A percentile compares a stretch with the other conserved stretches of the same genome.
These are phyloP conservation scores for Pneumocystis wakefieldiae DNA, from an alignment of 1,139 yeast species.

Conservation along the genomic window DNA sequence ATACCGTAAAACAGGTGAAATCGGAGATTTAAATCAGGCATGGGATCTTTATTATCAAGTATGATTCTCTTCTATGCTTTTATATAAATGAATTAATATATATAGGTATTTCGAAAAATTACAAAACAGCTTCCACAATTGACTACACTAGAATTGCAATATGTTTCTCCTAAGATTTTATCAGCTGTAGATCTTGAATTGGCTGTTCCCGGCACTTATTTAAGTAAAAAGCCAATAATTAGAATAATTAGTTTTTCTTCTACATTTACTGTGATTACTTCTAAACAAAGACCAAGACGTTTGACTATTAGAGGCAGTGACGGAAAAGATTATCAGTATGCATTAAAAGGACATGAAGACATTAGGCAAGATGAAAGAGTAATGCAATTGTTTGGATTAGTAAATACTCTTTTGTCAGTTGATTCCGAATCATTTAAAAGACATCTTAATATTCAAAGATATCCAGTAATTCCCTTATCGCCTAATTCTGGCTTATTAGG, in stretches of 20 bases:
- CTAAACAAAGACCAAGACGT: slow-evolving; percentile 91
- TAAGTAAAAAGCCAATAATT: slow-evolving; percentile 67
- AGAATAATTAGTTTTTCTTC: slow-evolving; percentile 67
- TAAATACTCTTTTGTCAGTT: slow-evolving; percentile 71
- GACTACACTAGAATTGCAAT: slow-evolving; percentile 74
- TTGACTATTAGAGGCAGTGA: slow-evolving; percentile 70
- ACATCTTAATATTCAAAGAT: slow-evolving; percentile 82
- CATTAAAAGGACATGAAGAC: slow-evolving; percentile 92
- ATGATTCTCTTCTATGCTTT: not conserved
- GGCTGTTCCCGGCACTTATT: slow-evolving; percentile 89
- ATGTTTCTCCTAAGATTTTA: slow-evolving; percentile 79
- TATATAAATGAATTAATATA: not conserved
- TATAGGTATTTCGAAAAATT: slow-evolving; percentile 52
- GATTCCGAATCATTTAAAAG: slow-evolving; percentile 95
- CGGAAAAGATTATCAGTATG: slow-evolving; percentile 73
- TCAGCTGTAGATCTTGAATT: slow-evolving; percentile 67
- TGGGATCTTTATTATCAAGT: slow-evolving; percentile 95
- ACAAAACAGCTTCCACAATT: slow-evolving; percentile 79
- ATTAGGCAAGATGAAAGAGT: slow-evolving; percentile 93
- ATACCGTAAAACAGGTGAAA: slow-evolving; percentile 70
- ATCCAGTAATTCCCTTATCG: slow-evolving; percentile 84
- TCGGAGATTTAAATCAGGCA: slow-evolving; percentile 82
- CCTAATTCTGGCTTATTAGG: slow-evolving; percentile 95
- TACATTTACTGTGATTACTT: slow-evolving; percentile 72
- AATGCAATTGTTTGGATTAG: slow-evolving; percentile 93